phyloP scores from a whole-genome alignment of 805 yeast genomes.

The Blastobotrys americana region DNA sequence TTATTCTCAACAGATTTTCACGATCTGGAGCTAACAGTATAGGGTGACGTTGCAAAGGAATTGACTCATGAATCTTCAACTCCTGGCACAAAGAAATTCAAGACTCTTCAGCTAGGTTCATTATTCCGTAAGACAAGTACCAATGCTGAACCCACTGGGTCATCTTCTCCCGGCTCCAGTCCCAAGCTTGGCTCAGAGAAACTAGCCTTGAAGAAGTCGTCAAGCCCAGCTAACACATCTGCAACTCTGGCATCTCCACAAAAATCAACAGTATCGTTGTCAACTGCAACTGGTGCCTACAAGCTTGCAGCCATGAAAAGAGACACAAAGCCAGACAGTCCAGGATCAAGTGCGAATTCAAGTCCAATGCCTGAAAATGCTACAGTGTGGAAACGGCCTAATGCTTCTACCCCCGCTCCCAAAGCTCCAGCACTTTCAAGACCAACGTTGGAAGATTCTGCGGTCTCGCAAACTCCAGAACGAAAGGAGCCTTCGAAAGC shows the following conservation, averaged over 20 bases:
- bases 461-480: background rate
- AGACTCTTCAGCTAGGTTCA: conserved; percentile 32
- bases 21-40: too few relatives aligned
- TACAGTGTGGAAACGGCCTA: conserved; percentile 19
- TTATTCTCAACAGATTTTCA: too few relatives aligned
- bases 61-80: background rate
- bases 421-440: background rate
- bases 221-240: conserved; percentile 3
- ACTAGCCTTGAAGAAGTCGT: background rate
- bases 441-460: conserved; percentile 1
- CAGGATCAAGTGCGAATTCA: conserved; percentile 14
- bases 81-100: conserved; percentile 22
- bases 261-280: conserved; percentile 13
- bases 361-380: conserved; percentile 17
- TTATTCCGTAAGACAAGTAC: conserved; percentile 23
- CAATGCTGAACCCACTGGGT: conserved; percentile 8
- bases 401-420: conserved; percentile 7
- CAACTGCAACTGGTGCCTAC: conserved; percentile 25
- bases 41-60: too few relatives aligned
- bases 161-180: conserved; percentile 7
- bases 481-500: background rate
- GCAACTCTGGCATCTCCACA: conserved; percentile 5
- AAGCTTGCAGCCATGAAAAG: conserved; percentile 22
- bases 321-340: conserved; percentile 8
- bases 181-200: conserved; percentile 3